Conservation (phyloP, 2,329 filamentous ascomycete species). For the Xylaria sp. region DNA sequence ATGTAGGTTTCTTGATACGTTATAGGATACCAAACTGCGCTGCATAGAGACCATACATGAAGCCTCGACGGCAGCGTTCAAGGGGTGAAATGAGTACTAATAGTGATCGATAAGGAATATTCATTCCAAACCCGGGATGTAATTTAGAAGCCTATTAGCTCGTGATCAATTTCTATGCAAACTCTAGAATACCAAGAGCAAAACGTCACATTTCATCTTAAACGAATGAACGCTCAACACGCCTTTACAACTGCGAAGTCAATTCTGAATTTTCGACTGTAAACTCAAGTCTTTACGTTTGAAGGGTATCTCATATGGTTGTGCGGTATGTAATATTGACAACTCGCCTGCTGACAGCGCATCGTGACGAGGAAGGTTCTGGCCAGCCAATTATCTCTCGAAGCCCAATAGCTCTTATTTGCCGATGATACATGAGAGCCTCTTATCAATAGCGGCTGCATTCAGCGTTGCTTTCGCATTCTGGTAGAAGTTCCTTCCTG, state of each 20-base stretch:
- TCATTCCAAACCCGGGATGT: neutral
- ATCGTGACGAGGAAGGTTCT: neutral
- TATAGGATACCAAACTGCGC: neutral
- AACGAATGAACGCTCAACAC: neutral
- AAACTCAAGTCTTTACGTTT: neutral
- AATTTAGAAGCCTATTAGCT: neutral
- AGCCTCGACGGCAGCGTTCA: neutral
- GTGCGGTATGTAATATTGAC: neutral
- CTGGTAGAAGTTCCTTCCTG: constrained; percentile 37
- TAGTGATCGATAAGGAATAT: neutral
- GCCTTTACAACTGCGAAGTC: neutral
- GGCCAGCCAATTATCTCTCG: neutral
- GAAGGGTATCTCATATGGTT: neutral
- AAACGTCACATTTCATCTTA: neutral
- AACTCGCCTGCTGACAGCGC: neutral
- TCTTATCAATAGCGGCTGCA: constrained; percentile 20
- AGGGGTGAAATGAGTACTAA: neutral
- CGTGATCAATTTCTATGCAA: neutral
- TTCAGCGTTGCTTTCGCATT: constrained; percentile 36
- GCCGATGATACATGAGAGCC: constrained; percentile 23
- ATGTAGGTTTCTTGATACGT: neutral
- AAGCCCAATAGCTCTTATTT: constrained; percentile 5
- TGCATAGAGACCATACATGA: neutral
- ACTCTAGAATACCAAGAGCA: neutral
- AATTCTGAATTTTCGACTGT: neutral